A percentile compares a stretch with the other conserved stretches of the same genome.
Evolutionary conservation across 768 basidiomycete species (phyloP).

Genomic region (Lactifluus volemus): DNA sequence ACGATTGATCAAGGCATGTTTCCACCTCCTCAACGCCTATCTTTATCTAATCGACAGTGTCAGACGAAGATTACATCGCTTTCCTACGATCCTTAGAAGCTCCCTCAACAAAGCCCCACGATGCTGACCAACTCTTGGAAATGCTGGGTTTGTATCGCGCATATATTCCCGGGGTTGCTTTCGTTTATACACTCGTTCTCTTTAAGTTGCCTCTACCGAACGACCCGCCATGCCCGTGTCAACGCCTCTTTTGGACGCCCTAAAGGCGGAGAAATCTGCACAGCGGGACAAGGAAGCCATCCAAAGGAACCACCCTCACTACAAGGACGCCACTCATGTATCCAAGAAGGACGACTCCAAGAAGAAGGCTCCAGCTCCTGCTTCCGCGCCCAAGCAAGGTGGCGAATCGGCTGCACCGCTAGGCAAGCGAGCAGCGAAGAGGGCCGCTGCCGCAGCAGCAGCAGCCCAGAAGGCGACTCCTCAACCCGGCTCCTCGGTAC

Average conservation of each 20-base stretch:
- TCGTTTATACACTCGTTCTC: background rate
- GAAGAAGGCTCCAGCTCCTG: slow-evolving; percentile 26
- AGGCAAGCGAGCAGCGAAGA: slow-evolving; percentile 33
- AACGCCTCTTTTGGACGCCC: slow-evolving; percentile 88
- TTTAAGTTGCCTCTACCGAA: slow-evolving; percentile 55
- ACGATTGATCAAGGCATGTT: slow-evolving; percentile 82
- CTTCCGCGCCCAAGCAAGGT: slow-evolving; percentile 18
- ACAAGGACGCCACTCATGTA: slow-evolving; percentile 41
- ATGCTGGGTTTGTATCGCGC: slow-evolving; percentile 40
- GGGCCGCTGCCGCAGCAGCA: slow-evolving; percentile 19
- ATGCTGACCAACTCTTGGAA: slow-evolving; percentile 53
- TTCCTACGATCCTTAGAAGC: slow-evolving; percentile 70
- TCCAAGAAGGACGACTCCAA: slow-evolving; percentile 34
- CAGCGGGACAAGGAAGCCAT: slow-evolving; percentile 69
- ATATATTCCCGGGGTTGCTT: background rate
- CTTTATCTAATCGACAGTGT: background rate
- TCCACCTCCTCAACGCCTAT: background rate
- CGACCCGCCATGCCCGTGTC: slow-evolving; percentile 59
- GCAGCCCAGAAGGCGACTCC: slow-evolving; percentile 6
- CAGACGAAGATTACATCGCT: slow-evolving; percentile 78
- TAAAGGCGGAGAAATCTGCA: slow-evolving; percentile 69
- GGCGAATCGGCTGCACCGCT: slow-evolving; percentile 21
- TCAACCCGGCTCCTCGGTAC: slow-evolving; percentile 3
- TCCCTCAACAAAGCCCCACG: slow-evolving; percentile 35
- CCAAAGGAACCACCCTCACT: slow-evolving; percentile 63